Base-by-base conservation (phyloP, 495 filamentous ascomycete species). In the Tetracladium setigerum region DNA sequence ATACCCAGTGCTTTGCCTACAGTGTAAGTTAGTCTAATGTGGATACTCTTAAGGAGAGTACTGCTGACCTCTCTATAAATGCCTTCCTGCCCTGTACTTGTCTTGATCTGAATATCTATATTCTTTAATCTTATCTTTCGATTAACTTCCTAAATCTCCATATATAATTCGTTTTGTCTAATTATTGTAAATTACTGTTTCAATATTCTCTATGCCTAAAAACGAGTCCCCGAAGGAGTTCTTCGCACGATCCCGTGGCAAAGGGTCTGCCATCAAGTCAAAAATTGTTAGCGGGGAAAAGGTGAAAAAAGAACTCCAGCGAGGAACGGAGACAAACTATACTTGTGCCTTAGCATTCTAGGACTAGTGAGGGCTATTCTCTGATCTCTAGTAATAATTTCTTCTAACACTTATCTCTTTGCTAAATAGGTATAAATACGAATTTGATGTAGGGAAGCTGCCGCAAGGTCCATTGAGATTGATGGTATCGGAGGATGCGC, bases 381-480 rank as follows among this genome's bases (percentile, higher is more conserved):
- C 31, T 45, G 37, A 18, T 35, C n/a, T 45, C 43, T 45, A 45
- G 10, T 5, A 34, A 45, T n/a, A 45, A 18, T 18, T 36, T 35
- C 16, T 45, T 45, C 30, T 45, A 36, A 45, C 14, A 18, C 30
- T 31, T 44, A 31, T 31, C 14, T 44, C 41, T 44, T 44, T 45
- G 37, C 43, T 36, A 16, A 45, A 45, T 45, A 45, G 43, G 31
- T 45, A 17, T 45, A 22, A 45, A 45, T 32, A 35, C 43, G 43
- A 45, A 51, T n/a, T n/a, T n/a, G n/a, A n/a, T n/a, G n/a, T n/a
- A n/a, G n/a, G n/a, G n/a, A n/a, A n/a, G n/a, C n/a, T n/a, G n/a
- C n/a, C n/a, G n/a, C n/a, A n/a, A n/a, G n/a, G n/a, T n/a, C n/a
- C n/a, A n/a, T n/a, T n/a, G n/a, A n/a, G n/a, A n/a, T n/a, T n/a